Base-by-base conservation (phyloP, 192 early-diverging fungal species). In the Coemansia sp. region DNA sequence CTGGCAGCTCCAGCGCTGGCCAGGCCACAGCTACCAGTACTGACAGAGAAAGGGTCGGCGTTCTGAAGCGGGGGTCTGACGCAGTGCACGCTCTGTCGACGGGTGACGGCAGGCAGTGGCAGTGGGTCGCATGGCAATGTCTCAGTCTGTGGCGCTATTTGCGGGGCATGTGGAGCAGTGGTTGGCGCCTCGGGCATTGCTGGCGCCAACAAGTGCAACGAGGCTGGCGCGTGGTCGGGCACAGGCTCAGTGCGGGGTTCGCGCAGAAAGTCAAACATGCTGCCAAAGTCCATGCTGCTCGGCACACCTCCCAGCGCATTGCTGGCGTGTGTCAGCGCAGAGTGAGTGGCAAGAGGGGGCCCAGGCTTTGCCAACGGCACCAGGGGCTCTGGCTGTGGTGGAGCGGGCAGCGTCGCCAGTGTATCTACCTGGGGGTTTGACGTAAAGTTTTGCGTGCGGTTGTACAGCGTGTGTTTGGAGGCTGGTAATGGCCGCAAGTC, bases 241-340 rank as follows among this genome's bases (percentile, higher is more conserved):
- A 33, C 3, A 26, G 44, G 8, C 27, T 48, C 26, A 5, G 60
- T 33, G 60, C 38, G 60, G 50, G 48, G 60, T 9, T 39, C 37
- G n/a, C 40, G 60, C 29, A 62, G 15, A 39, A 62, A 39, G 50
- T 60, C 56, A 33, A 73, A 67, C 41, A 63, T 53, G 56, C 67
- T 56, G 46, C 60, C 60, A 63, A 67, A 73, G 18, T 55, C 61
- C n/a, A 33, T 48, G 12, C 46, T 26, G 10, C 26, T 22, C 8
- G 24, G n/a, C n/a, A n/a, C 24, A 6, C 26, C 46, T 14, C 24
- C 52, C 4, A 63, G 19, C 7, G 17, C 52, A 33, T 6, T 8
- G 46, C 46, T 24, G 27, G 46, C 27, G n/a, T 22, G 14, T 14
- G 19, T 15, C 10, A 50, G 46, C 4, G 6, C 26, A 11, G 46